phyloP scores from a whole-genome alignment of 768 basidiomycete species.

The Phlegmacium glaucopus region DNA sequence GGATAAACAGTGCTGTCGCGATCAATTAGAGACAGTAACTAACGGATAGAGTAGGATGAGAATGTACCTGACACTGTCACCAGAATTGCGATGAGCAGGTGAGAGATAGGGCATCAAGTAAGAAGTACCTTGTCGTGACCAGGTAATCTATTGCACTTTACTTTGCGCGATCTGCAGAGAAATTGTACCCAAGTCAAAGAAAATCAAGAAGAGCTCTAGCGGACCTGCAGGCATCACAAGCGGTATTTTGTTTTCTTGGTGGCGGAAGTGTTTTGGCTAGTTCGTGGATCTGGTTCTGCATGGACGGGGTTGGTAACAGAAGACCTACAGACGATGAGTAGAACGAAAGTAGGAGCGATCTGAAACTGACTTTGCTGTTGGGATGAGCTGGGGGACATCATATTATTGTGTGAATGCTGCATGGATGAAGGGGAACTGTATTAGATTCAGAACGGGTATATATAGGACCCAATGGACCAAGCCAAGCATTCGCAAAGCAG shows the following conservation, averaged over 20 bases:
- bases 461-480: constrained; percentile 27
- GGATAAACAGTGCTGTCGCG: constrained; percentile 68
- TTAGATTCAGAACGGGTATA: constrained; percentile 22
- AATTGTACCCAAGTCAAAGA: constrained; percentile 13
- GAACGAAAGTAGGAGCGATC: constrained; percentile 10
- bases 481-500: constrained; percentile 23
- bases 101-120: constrained; percentile 9
- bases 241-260: constrained; percentile 90
- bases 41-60: constrained; percentile 10
- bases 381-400: constrained; percentile 13
- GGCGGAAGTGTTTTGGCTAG: constrained; percentile 77
- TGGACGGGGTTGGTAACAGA: constrained; percentile 57
- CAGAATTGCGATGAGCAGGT: constrained; percentile 2
- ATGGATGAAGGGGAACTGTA: constrained; percentile 21
- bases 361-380: constrained; percentile 34
- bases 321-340: constrained; percentile 41
- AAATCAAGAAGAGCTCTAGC: constrained; percentile 9
- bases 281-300: constrained; percentile 82
- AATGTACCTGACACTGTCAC: constrained; percentile 61
- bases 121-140: constrained; percentile 73
- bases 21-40: constrained; percentile 12
- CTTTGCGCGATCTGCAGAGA: constrained; percentile 68
- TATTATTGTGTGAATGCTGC: constrained; percentile 30
- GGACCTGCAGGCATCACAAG: constrained; percentile 90
- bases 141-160: constrained; percentile 81